Conservation (phyloP, 1,284 basidiomycete genomes). For the Irpex sp. region DNA sequence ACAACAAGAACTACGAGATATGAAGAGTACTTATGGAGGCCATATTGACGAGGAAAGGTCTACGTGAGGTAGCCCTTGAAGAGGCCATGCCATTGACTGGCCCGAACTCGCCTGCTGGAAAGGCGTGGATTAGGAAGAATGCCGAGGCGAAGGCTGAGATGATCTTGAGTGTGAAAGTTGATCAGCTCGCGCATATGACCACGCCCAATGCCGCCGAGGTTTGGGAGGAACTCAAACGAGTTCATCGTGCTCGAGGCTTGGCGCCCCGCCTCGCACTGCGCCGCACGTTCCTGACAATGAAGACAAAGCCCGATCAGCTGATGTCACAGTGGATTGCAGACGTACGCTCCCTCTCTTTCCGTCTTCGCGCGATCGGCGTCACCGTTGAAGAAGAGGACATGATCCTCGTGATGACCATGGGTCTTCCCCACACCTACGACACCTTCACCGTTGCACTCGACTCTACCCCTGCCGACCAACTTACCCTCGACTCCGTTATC, state of each 20-base stretch:
- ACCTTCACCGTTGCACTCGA: no score
- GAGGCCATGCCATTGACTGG: neutral
- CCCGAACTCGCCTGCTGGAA: neutral
- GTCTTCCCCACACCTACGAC: no score
- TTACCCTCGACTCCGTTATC: no score
- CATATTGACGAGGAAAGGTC: no score
- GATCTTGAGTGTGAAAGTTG: slow-evolving; percentile 23
- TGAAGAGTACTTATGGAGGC: neutral
- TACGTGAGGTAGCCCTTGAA: no score
- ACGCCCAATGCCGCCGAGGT: slow-evolving; percentile 21
- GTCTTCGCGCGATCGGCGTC: slow-evolving; percentile 20
- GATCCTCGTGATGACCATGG: no score
- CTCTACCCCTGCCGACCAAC: no score
- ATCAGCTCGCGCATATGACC: slow-evolving; percentile 28
- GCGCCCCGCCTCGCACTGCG: slow-evolving; percentile 23
- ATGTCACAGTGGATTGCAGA: slow-evolving; percentile 28
- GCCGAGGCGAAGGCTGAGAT: slow-evolving; percentile 25
- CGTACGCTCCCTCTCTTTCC: slow-evolving; percentile 19
- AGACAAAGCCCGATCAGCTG: slow-evolving; percentile 20
- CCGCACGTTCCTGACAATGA: slow-evolving; percentile 22
- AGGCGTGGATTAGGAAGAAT: slow-evolving; percentile 17
- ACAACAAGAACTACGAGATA: slow-evolving; percentile 1
- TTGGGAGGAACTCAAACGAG: slow-evolving; percentile 23
- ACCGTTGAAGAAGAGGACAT: slow-evolving; percentile 20
- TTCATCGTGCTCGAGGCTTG: slow-evolving; percentile 28